Evolutionary conservation across 805 yeast species (phyloP).

Genomic region (Candida easanensis): DNA sequence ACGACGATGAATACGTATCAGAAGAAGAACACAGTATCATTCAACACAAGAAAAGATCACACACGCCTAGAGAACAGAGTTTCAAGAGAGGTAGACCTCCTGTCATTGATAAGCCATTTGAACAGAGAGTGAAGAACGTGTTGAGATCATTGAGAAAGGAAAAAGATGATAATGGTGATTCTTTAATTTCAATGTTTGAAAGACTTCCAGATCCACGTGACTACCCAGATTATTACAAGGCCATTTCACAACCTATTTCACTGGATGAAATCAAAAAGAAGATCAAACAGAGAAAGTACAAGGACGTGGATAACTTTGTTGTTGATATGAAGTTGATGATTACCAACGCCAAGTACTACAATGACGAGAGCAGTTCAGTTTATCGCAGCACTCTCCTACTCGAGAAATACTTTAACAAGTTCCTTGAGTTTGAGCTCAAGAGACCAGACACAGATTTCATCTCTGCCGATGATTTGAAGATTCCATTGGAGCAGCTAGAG

Average conservation of each 20-base stretch:
- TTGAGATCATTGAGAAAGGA: conserved; percentile 78
- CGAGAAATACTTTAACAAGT: conserved; percentile 56
- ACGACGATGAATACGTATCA: conserved; percentile 15
- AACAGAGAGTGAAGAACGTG: conserved; percentile 85
- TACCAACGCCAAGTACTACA: conserved; percentile 66
- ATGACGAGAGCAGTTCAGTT: conserved; percentile 54
- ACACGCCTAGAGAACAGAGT: conserved; percentile 23
- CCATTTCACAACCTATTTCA: conserved; percentile 58
- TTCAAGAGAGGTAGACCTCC: conserved; percentile 86
- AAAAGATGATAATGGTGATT: conserved; percentile 47
- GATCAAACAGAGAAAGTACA: conserved; percentile 81
- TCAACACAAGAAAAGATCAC: conserved; percentile 8
- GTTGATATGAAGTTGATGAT: conserved; percentile 75
- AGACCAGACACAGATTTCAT: conserved; percentile 80
- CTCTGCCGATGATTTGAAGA: conserved; percentile 52
- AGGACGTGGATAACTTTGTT: conserved; percentile 70
- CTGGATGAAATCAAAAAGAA: conserved; percentile 74
- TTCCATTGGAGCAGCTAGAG: conserved; percentile 77
- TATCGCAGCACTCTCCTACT: conserved; percentile 60
- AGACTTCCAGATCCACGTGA: conserved; percentile 67
- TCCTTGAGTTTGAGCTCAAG: conserved; percentile 65
- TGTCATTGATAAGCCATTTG: conserved; percentile 85
- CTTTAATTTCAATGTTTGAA: conserved; percentile 68
- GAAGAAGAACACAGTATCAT: conserved; percentile 9
- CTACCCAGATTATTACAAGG: conserved; percentile 43